Evolutionary conservation across 805 yeast species (phyloP).

Genomic region (Spathaspora sp.): DNA sequence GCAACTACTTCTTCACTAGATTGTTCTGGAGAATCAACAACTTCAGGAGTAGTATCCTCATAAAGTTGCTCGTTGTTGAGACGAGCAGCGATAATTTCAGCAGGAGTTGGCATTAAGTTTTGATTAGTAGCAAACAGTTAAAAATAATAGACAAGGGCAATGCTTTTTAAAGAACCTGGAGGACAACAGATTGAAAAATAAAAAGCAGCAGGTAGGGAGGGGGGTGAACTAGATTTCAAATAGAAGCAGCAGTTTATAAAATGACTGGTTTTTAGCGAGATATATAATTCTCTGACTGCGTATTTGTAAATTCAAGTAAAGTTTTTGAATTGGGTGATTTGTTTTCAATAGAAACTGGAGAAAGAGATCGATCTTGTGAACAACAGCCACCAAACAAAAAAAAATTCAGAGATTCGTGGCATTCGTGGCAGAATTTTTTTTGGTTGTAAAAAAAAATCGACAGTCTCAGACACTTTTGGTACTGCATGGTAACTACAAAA

Average conservation of each 20-base stretch:
- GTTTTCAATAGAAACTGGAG: neutral
- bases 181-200: neutral
- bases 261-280: neutral
- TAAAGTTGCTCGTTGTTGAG: constrained; percentile 8
- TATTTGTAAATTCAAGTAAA: neutral
- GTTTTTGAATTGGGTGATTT: neutral
- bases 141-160: constrained; percentile 6
- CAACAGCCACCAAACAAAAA: too few species aligned
- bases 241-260: neutral
- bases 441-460: neutral
- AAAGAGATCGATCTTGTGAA: too few species aligned
- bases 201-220: constrained; percentile 3
- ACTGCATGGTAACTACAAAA: neutral
- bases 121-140: neutral
- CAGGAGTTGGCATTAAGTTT: constrained; percentile 40
- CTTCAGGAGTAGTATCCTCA: constrained; percentile 2
- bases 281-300: neutral
- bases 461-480: neutral
- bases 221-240: neutral
- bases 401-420: neutral
- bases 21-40: constrained; percentile 6
- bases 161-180: constrained; percentile 6
- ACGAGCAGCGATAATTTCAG: constrained; percentile 48
- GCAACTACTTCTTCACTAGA: constrained; percentile 9
- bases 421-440: neutral